Base-by-base conservation (phyloP, 2,329 filamentous ascomycete genomes). In the Parastagonospora nodorum region DNA sequence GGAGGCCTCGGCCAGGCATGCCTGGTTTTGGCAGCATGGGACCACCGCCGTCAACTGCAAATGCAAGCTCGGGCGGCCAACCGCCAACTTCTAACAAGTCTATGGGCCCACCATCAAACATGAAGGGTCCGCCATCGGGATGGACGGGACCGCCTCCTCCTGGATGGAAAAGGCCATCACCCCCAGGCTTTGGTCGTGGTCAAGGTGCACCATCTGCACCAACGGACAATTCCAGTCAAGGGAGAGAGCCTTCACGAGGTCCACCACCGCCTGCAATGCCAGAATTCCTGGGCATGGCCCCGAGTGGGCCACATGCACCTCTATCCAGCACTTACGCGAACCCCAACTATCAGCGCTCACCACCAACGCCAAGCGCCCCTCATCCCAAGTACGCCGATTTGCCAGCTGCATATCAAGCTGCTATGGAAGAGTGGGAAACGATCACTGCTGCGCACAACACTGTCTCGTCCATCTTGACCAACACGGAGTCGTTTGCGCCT, bases 401-500 rank as follows among this genome's bases (percentile, higher is more conserved):
- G 1, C 83, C 88, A 42, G 74, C 78, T 2, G 84, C 84, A 40
- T 89, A 88, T 3, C 77, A 81, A n/a, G 79, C 81, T n/a, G 92
- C 92, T 2, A 74, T 90, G 45, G 75, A 77, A 31, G 92, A 97
- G 74, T 96, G 94, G 89, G 83, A 88, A 48, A 80, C 81, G 37
- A 91, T 97, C 51, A 82, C 82, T 5, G 74, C 83, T 19, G 86
- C 90, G 0, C 90, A 97, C 55, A 80, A 86, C 31, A 72, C 84
- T 1, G 84, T 96, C 50, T 79, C 82, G 36, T 75, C 77, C 5
- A 44, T 61, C 14, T 52, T 74, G 2, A 82, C 84, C 36, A 83
- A 96, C 8, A 89, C 89, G 0, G 80, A 86, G 5, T 85, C 89
- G 37, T 97, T 95, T 72, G 83, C 88, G 54, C 87, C 90, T 1